These are phyloP conservation scores for Sideroxylon spinosum DNA, from an alignment of 179 eudicot genomes.

Conservation along the genomic window DNA sequence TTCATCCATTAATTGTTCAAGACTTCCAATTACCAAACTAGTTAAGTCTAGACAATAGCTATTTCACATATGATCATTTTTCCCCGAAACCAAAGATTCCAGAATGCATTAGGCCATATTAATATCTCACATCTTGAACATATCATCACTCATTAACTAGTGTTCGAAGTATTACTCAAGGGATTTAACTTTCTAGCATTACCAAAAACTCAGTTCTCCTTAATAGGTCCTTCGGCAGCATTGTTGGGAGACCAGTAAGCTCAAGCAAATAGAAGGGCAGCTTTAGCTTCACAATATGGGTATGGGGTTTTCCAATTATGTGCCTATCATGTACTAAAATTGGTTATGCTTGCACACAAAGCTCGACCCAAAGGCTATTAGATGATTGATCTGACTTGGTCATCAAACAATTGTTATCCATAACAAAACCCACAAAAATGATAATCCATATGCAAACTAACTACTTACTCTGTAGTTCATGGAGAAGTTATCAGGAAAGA, in stretches of 20 bases:
- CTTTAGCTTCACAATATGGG: slow-evolving; percentile 53
- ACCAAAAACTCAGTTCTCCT: too few relatives aligned
- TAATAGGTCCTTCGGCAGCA: slow-evolving; percentile 37
- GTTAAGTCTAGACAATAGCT: too few relatives aligned
- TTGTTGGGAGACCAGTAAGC: slow-evolving; percentile 50
- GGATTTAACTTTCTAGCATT: too few relatives aligned
- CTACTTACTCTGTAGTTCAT: not conserved
- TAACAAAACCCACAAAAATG: not conserved
- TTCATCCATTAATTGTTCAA: too few relatives aligned
- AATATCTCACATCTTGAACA: too few relatives aligned
- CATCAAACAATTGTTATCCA: not conserved
- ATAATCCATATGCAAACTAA: not conserved
- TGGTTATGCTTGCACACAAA: slow-evolving; percentile 82
- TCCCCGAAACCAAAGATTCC: too few relatives aligned
- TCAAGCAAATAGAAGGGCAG: slow-evolving; percentile 50
- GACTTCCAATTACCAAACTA: too few relatives aligned
- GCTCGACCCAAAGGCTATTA: slow-evolving; percentile 89
- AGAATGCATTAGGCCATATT: too few relatives aligned
- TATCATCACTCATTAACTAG: too few relatives aligned
- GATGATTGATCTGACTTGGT: slow-evolving; percentile 28
- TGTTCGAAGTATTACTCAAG: too few relatives aligned
- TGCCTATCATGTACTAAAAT: slow-evolving; percentile 54
- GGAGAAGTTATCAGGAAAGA: not conserved
- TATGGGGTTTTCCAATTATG: slow-evolving; percentile 39
- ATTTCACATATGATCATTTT: too few relatives aligned